Conservation (phyloP, 805 yeast species). For the Yarrowia sp. region DNA sequence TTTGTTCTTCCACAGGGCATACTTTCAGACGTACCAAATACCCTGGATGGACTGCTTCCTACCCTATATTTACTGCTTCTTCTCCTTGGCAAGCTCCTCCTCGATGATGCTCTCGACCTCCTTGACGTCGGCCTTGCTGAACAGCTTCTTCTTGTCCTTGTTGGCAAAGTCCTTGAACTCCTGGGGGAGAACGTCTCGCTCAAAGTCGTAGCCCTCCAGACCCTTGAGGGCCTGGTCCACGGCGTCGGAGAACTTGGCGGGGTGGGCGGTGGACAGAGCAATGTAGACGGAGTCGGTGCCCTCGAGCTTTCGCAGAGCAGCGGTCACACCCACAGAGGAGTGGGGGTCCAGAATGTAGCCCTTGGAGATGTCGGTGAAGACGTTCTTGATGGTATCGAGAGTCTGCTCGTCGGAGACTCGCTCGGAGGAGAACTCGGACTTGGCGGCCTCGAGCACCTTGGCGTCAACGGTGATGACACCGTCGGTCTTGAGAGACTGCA, state of each 20-base stretch:
- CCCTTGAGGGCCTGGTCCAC: constrained; percentile 78
- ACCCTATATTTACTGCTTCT: constrained; percentile 34
- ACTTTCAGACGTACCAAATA: constrained; percentile 1
- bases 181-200: constrained; percentile 84
- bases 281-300: constrained; percentile 57
- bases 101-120: constrained; percentile 77
- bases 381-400: constrained; percentile 72
- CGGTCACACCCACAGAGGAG: constrained; percentile 90
- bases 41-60: background rate
- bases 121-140: constrained; percentile 74
- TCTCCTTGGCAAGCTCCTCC: constrained; percentile 66
- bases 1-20: background rate
- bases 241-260: constrained; percentile 97
- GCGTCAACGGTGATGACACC: constrained; percentile 79
- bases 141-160: constrained; percentile 75
- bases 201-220: constrained; percentile 80
- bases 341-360: constrained; percentile 94
- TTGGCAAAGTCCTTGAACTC: constrained; percentile 76
- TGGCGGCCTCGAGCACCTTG: constrained; percentile 69
- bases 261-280: constrained; percentile 96
- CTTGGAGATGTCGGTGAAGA: constrained; percentile 63
- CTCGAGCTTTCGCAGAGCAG: constrained; percentile 68
- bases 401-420: constrained; percentile 83
- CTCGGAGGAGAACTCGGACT: constrained; percentile 73
- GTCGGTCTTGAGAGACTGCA: constrained; percentile 72